Percentiles rank a stretch among this genome's conserved stretches.
Conservation (phyloP, 257 asterid genomes). For the Ilex aquifolium region DNA sequence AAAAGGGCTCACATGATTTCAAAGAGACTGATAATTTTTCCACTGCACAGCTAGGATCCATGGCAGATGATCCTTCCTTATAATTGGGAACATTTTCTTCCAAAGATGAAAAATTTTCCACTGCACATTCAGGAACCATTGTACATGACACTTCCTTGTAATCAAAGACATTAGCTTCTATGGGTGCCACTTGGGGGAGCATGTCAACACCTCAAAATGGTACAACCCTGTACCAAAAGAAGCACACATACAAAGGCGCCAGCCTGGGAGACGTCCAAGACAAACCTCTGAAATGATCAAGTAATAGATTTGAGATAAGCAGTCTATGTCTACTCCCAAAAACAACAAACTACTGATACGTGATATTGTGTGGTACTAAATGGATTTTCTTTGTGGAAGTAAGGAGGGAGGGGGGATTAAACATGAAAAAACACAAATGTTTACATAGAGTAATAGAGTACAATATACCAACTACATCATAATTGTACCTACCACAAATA, state of each 20-base stretch:
- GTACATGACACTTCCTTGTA: not conserved
- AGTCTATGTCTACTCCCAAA: no score
- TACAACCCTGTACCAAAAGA: not conserved
- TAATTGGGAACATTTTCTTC: constrained; percentile 34
- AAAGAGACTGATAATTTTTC: constrained; percentile 37
- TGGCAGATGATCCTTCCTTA: constrained; percentile 23
- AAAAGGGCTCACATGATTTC: constrained; percentile 22
- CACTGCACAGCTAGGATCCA: constrained; percentile 27
- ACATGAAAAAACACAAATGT: no score
- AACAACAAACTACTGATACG: constrained; percentile 17
- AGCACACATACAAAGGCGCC: not conserved
- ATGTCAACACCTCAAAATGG: not conserved
- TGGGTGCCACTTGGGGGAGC: not conserved
- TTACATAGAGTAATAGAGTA: no score
- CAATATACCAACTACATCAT: no score
- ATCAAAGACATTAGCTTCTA: not conserved
- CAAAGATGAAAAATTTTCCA: constrained; percentile 3
- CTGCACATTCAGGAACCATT: not conserved
- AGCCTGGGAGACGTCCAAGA: not conserved
- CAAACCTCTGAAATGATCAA: not conserved
- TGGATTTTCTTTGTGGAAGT: no score
- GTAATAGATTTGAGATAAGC: no score
- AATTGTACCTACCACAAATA: no score
- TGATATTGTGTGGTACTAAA: no score
- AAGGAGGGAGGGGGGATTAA: no score